Base-by-base conservation (phyloP, 1,284 basidiomycete genomes). In the Acaromyces ingoldii region DNA sequence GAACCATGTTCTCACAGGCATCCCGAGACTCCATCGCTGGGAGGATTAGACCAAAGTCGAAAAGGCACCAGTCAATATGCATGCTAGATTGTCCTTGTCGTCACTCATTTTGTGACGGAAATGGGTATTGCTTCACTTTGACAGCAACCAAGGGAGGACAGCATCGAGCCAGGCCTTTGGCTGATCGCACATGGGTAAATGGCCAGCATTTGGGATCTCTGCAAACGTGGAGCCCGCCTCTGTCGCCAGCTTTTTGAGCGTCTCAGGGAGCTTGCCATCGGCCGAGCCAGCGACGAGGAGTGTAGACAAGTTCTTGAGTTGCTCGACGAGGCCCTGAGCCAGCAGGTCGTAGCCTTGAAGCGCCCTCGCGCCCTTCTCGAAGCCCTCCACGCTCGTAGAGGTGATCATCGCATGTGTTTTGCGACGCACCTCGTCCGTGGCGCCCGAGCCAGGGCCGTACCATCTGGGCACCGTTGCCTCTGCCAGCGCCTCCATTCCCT, bases 131-230 rank as follows among this genome's bases (percentile, higher is more conserved):
- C n/a, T n/a, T 30, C 29, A 47, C 22, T 31, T 36, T 13, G 30
- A 21, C 17, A 65, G 51, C 43, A 75, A 53, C 56, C 72, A 72
- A 13, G 49, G 36, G 34, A 55, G n/a, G n/a, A 59, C 57, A 13
- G 31, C 40, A 4, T 57, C 50, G 9, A 57, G 25, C 57, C 62
- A 76, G 17, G 57, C 62, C n/a, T 70, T 56, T 15, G 74, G 69
- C 29, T 71, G 67, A 52, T 79, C 77, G 24, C 77, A 63, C 75
- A 78, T 77, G 11, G 78, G 78, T 53, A 79, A 58, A 55, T 79
- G 78, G 22, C 77, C 77, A 6, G 75, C 73, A 6, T 61, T 66
- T 5, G 65, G 48, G 42, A 79, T 62, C 40, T 55, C 61, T 26
- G 60, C 69, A 43, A 77, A 78, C 1, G 64, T 51, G 19, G 65